Percentiles rank a stretch among this genome's conserved stretches.
These are phyloP conservation scores for Grigorovia jiainica DNA, from an alignment of 805 yeast species.

Conservation along the genomic window DNA sequence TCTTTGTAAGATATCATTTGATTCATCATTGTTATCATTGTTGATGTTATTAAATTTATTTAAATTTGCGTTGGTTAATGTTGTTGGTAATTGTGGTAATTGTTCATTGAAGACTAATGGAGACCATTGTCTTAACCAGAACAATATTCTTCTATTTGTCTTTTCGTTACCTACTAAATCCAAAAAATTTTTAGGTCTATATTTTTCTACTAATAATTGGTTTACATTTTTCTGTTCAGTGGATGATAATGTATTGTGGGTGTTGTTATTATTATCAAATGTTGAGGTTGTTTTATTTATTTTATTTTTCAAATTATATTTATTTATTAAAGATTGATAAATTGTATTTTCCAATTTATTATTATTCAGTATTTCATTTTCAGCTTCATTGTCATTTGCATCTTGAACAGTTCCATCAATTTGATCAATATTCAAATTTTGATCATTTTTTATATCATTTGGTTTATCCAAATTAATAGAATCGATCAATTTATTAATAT, in stretches of 20 bases:
- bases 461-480: slow-evolving; percentile 25
- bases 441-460: too few species aligned
- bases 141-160: slow-evolving; percentile 46
- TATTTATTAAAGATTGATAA: too few species aligned
- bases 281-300: neutral
- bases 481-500: slow-evolving; percentile 30
- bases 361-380: too few species aligned
- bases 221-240: slow-evolving; percentile 1
- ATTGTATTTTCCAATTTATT: too few species aligned
- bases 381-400: too few species aligned
- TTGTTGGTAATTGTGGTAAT: slow-evolving; percentile 11
- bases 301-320: too few species aligned
- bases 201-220: slow-evolving; percentile 50
- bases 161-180: slow-evolving; percentile 64
- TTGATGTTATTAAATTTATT: neutral
- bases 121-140: slow-evolving; percentile 65
- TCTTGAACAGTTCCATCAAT: too few species aligned
- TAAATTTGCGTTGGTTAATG: too few species aligned
- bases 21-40: slow-evolving; percentile 4
- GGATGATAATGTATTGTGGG: too few species aligned
- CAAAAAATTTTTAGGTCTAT: slow-evolving; percentile 53
- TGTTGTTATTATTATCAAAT: neutral
- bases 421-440: too few species aligned
- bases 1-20: slow-evolving; percentile 43
- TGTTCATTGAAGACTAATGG: slow-evolving; percentile 44